These are phyloP conservation scores for Malassezia obtusa DNA, from an alignment of 1,284 basidiomycete species.

Conservation along the genomic window DNA sequence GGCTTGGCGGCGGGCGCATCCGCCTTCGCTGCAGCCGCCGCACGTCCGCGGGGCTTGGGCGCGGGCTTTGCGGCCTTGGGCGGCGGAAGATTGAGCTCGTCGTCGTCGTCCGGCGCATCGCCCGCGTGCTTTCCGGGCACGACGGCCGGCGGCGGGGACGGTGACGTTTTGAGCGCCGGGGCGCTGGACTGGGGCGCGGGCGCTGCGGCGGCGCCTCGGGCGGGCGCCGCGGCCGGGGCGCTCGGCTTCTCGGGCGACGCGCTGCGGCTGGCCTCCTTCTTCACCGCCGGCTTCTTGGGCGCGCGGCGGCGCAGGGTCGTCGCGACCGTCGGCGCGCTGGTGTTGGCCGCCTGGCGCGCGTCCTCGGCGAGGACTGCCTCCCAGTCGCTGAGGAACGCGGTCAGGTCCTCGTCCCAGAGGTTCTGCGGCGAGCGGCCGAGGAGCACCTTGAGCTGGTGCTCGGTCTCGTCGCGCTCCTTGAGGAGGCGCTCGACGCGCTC, in stretches of 20 bases:
- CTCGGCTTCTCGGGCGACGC: neutral
- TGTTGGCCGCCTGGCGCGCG: constrained; percentile 52
- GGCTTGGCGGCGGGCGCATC: neutral
- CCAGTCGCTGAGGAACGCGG: constrained; percentile 74
- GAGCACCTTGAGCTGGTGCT: constrained; percentile 67
- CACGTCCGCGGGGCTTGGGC: constrained; percentile 1
- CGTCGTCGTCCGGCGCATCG: constrained; percentile 25
- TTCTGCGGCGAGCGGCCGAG: constrained; percentile 70
- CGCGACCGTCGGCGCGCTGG: constrained; percentile 13
- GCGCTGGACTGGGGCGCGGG: neutral
- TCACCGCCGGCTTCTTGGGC: constrained; percentile 18
- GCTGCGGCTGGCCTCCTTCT: constrained; percentile 10
- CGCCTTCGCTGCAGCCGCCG: constrained; percentile 13
- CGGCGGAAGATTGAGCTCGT: constrained; percentile 18
- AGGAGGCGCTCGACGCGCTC: constrained; percentile 86
- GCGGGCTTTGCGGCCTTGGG: constrained; percentile 14
- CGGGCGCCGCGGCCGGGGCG: neutral
- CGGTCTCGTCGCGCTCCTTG: constrained; percentile 71
- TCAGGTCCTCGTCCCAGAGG: constrained; percentile 84
- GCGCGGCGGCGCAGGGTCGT: constrained; percentile 20
- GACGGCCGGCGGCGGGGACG: neutral
- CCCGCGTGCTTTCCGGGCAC: constrained; percentile 13
- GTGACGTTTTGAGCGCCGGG: neutral
- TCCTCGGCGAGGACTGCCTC: constrained; percentile 54
- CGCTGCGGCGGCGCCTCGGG: neutral